Conservation (phyloP, 768 basidiomycete genomes). For the Amanita thiersii region DNA sequence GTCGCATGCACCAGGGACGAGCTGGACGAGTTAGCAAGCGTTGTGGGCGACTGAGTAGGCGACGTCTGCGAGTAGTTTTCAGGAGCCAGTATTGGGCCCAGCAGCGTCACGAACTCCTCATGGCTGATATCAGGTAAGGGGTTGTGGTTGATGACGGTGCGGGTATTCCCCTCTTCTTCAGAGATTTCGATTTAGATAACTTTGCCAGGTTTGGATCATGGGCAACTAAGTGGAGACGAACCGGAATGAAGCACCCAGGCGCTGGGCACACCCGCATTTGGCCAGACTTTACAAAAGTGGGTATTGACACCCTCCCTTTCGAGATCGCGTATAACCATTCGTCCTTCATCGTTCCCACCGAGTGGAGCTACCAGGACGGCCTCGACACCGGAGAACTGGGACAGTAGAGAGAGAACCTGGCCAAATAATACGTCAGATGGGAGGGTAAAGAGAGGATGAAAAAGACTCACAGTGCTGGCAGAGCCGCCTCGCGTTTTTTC, state of each 20-base stretch:
- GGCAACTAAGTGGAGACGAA: slow-evolving; percentile 28
- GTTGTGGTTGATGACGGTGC: slow-evolving; percentile 80
- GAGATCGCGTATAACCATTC: slow-evolving; percentile 52
- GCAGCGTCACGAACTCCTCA: slow-evolving; percentile 74
- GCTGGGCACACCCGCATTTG: slow-evolving; percentile 62
- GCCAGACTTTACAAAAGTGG: slow-evolving; percentile 67
- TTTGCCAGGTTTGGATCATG: slow-evolving; percentile 6
- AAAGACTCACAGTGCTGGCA: slow-evolving; percentile 40
- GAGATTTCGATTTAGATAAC: no score
- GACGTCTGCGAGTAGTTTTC: slow-evolving; percentile 56
- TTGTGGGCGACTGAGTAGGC: slow-evolving; percentile 18
- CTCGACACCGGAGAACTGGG: slow-evolving; percentile 62
- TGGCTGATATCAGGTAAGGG: slow-evolving; percentile 82
- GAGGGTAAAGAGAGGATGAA: slow-evolving; percentile 4
- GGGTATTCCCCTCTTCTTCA: slow-evolving; percentile 47
- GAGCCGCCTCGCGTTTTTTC: slow-evolving; percentile 62
- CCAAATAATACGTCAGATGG: background rate
- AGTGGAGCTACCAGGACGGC: slow-evolving; percentile 69
- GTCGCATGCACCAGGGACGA: slow-evolving; percentile 25
- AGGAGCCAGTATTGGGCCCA: slow-evolving; percentile 76
- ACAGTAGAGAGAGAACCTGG: slow-evolving; percentile 56
- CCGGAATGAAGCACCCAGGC: slow-evolving; percentile 79
- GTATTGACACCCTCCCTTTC: slow-evolving; percentile 63
- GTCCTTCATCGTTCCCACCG: slow-evolving; percentile 64
- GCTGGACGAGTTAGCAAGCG: slow-evolving; percentile 22